A percentile compares a stretch with the other conserved stretches of the same genome.
These are phyloP conservation scores for Tricholoma flavovirens DNA, from an alignment of 768 basidiomycete species.

Conservation along the genomic window DNA sequence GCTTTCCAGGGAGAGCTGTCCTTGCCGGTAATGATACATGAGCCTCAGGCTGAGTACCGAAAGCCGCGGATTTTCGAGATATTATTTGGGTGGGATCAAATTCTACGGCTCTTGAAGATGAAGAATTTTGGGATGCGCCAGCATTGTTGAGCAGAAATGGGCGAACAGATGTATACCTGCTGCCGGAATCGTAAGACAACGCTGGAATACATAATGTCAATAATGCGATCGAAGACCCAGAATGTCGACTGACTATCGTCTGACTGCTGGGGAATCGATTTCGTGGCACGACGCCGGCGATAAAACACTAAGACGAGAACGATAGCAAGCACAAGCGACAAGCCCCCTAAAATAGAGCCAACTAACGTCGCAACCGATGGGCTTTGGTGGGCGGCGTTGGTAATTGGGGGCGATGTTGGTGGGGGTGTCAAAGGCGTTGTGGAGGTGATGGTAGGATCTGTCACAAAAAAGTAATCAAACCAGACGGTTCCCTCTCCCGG, in stretches of 20 bases:
- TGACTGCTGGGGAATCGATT: not conserved
- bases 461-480: constrained; percentile 36
- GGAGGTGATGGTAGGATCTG: constrained; percentile 18
- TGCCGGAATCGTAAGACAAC: not conserved
- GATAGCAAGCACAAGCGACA: constrained; percentile 16
- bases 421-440: constrained; percentile 5
- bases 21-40: not conserved
- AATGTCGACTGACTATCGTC: not conserved
- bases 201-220: not conserved
- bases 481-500: constrained; percentile 34
- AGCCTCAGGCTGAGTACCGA: not conserved
- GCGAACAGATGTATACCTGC: not conserved
- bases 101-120: constrained; percentile 1
- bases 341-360: constrained; percentile 24
- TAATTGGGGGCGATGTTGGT: constrained; percentile 4
- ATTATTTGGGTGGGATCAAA: constrained; percentile 1
- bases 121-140: not conserved
- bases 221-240: not conserved
- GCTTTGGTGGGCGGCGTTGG: constrained; percentile 3
- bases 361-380: constrained; percentile 21
- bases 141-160: constrained; percentile 1
- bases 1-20: not conserved
- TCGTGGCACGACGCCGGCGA: constrained; percentile 11
- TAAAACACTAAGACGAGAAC: constrained; percentile 16
- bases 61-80: constrained; percentile 6